phyloP scores from a whole-genome alignment of 2,329 filamentous ascomycete species.

The Trichoderma sp. region DNA sequence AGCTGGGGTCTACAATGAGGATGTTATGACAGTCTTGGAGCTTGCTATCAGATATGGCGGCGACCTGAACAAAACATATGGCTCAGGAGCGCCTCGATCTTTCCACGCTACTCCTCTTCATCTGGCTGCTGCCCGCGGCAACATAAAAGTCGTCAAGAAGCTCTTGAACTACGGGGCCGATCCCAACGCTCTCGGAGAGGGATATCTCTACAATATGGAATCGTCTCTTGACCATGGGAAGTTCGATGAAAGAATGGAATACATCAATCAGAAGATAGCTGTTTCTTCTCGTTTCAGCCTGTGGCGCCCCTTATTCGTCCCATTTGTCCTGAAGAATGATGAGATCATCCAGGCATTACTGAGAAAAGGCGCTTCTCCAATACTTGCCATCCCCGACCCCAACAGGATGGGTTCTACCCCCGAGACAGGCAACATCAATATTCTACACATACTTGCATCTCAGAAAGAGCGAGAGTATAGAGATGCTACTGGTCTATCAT shows the following conservation, averaged over 20 bases:
- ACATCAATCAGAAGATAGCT: not conserved
- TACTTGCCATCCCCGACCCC: not conserved
- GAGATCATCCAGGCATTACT: not conserved
- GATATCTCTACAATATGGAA: not conserved
- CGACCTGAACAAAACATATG: not conserved
- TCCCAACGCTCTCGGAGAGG: not conserved
- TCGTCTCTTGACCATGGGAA: accelerated
- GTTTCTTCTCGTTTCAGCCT: not conserved
- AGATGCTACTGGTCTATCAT: not conserved
- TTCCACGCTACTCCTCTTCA: not conserved
- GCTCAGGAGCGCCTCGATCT: accelerated
- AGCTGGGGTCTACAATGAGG: too few relatives aligned
- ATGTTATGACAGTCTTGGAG: not conserved
- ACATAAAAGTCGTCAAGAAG: not conserved
- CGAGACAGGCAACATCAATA: not conserved
- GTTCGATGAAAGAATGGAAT: not conserved
- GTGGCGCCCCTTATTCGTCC: slow-evolving; percentile 19
- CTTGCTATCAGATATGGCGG: not conserved
- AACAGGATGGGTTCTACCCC: not conserved
- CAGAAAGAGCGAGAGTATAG: not conserved
- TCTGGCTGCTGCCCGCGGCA: not conserved
- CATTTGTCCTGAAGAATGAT: slow-evolving; percentile 2
- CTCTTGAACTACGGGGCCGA: not conserved
- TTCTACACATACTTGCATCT: slow-evolving; percentile 23
- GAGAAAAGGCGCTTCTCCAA: not conserved